Evolutionary conservation across 768 basidiomycete species (phyloP).

Genomic region (Mycena galopus): DNA sequence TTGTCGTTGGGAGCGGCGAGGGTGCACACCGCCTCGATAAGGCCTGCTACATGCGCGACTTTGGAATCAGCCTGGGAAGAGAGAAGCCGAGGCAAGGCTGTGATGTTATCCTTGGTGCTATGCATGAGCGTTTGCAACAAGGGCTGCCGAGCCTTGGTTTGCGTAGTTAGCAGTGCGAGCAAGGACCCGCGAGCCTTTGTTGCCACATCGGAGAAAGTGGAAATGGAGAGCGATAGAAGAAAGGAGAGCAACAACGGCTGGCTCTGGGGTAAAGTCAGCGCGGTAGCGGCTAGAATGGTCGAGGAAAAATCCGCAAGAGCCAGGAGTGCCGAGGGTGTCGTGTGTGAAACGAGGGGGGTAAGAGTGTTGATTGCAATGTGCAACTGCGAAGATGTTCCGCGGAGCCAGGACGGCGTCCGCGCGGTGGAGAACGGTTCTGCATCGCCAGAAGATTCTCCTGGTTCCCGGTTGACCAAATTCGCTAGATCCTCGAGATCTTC

Average conservation of each 20-base stretch:
- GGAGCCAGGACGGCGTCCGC: conserved; percentile 84
- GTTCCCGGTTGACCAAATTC: conserved; percentile 44
- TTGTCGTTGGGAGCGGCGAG: conserved; percentile 49
- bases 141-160: conserved; percentile 58
- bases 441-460: conserved; percentile 24
- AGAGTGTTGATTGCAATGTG: conserved; percentile 86
- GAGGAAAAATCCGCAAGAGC: conserved; percentile 71
- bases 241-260: conserved; percentile 78
- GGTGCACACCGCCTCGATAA: conserved; percentile 80
- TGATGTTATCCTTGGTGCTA: conserved; percentile 73
- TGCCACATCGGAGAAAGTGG: conserved; percentile 67
- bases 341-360: conserved; percentile 78
- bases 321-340: conserved; percentile 72
- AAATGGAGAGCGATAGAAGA: conserved; percentile 79
- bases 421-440: conserved; percentile 60
- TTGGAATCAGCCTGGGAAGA: conserved; percentile 79
- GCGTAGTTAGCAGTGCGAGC: conserved; percentile 55
- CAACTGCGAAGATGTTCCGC: conserved; percentile 85
- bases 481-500: conserved; percentile 75
- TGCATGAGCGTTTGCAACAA: conserved; percentile 71
- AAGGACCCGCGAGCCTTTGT: conserved; percentile 62
- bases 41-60: conserved; percentile 74
- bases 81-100: conserved; percentile 79
- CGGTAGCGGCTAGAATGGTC: conserved; percentile 65
- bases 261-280: conserved; percentile 74